Evolutionary conservation across 2,329 filamentous ascomycete genomes (phyloP).

Genomic region (Tolypocladium paradoxum): DNA sequence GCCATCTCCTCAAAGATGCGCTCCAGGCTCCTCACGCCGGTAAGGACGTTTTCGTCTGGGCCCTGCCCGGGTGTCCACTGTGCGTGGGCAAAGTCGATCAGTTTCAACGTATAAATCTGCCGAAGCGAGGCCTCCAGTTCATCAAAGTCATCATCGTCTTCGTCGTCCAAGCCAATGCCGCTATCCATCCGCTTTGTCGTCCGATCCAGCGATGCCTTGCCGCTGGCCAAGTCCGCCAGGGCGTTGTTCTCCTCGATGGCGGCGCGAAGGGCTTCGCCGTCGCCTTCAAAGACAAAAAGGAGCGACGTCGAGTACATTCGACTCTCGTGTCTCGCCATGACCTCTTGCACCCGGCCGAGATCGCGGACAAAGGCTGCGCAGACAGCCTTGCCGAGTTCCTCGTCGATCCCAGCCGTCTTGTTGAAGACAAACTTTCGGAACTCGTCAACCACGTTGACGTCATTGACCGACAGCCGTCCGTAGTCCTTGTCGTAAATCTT

Average conservation of each 20-base stretch:
- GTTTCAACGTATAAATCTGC: slow-evolving; percentile 66
- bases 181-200: slow-evolving; percentile 41
- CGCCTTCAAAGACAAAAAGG: slow-evolving; percentile 54
- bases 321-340: slow-evolving; percentile 45
- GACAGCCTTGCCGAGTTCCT: slow-evolving; percentile 44
- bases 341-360: slow-evolving; percentile 38
- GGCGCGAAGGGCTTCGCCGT: slow-evolving; percentile 40
- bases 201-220: slow-evolving; percentile 12
- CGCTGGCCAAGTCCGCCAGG: slow-evolving; percentile 39
- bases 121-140: slow-evolving; percentile 37
- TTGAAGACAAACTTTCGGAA: slow-evolving; percentile 50
- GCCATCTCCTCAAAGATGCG: slow-evolving; percentile 60
- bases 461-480: slow-evolving; percentile 40
- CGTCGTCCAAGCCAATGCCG: slow-evolving; percentile 39
- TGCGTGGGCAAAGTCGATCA: slow-evolving; percentile 97
- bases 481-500: slow-evolving; percentile 54
- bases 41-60: slow-evolving; percentile 73
- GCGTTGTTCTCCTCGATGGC: slow-evolving; percentile 45
- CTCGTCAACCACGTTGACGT: slow-evolving; percentile 41
- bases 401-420: slow-evolving; percentile 44
- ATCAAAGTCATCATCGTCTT: slow-evolving; percentile 38
- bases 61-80: slow-evolving; percentile 71
- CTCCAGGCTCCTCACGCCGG: slow-evolving; percentile 61
- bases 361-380: slow-evolving; percentile 43
- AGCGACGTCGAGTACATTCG: slow-evolving; percentile 55